Evolutionary conservation across 306 rosid species (phyloP).

Genomic region (Sesbania bispinosa): DNA sequence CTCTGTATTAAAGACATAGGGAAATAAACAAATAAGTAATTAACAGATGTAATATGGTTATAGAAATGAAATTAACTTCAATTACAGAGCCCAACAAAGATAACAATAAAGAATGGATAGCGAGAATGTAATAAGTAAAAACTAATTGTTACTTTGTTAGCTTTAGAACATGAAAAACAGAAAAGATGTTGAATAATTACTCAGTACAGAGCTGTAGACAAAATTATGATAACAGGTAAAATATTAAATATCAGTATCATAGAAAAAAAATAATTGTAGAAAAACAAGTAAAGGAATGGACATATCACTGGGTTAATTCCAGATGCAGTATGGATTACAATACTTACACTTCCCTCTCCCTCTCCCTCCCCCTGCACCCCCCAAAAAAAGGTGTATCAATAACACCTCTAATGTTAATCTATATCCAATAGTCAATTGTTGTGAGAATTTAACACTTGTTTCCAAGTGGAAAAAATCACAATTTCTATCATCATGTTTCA

Average conservation of each 20-base stretch:
- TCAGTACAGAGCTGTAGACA: not conserved
- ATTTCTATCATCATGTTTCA: not conserved
- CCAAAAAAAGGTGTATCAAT: not conserved
- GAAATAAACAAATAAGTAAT: not conserved
- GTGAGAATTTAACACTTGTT: not conserved
- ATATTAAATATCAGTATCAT: not conserved
- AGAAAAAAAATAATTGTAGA: not conserved
- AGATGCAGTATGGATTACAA: not conserved
- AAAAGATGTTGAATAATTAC: not conserved
- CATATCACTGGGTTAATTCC: not conserved
- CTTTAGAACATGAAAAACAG: not conserved
- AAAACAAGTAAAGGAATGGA: conserved; percentile 7
- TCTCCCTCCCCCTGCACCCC: not conserved
- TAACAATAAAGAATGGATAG: not conserved
- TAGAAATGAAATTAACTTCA: not conserved
- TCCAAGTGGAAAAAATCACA: not conserved
- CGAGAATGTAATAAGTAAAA: not conserved
- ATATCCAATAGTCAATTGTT: not conserved
- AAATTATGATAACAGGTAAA: not conserved
- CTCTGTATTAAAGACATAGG: conserved; percentile 45
- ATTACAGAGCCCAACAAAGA: not conserved
- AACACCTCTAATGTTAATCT: not conserved
- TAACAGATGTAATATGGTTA: not conserved
- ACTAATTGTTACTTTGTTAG: no score
- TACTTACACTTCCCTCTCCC: not conserved